A percentile compares a stretch with the other conserved stretches of the same genome.
Conservation (phyloP, 2,329 filamentous ascomycete genomes). For the Diaporthe australafricana region DNA sequence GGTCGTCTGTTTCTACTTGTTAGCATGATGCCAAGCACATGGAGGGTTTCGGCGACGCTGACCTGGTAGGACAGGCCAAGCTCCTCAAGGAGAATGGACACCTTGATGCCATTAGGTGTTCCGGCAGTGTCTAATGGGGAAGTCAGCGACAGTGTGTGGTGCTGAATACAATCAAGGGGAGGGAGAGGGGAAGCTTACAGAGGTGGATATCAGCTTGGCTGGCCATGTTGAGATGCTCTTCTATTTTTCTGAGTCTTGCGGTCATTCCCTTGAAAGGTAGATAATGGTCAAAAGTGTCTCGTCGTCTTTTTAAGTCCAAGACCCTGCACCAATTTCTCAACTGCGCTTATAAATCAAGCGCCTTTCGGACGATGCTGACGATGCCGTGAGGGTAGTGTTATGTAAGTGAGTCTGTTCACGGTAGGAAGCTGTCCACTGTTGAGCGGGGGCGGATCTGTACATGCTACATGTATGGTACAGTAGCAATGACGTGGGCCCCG, state of each 20-base stretch:
- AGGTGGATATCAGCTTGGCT: constrained; percentile 76
- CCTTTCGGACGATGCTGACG: neutral
- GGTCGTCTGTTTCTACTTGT: constrained; percentile 28
- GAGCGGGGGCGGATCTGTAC: constrained; percentile 6
- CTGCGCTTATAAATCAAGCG: constrained; percentile 36
- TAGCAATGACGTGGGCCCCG: neutral
- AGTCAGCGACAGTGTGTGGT: neutral
- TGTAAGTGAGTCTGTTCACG: constrained; percentile 9
- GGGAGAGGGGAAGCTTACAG: constrained; percentile 48
- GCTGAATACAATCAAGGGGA: neutral
- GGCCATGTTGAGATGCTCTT: constrained; percentile 53
- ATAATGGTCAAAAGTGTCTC: neutral
- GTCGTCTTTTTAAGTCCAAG: neutral
- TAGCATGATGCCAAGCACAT: neutral
- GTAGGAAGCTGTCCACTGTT: constrained; percentile 15
- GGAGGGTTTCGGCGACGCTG: neutral
- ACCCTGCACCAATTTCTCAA: neutral
- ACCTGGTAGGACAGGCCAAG: constrained; percentile 85
- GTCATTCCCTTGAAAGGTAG: constrained; percentile 19
- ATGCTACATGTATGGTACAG: too few species aligned
- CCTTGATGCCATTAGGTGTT: constrained; percentile 92
- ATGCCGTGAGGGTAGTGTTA: neutral
- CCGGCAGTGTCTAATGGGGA: constrained; percentile 69
- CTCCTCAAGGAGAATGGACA: constrained; percentile 88
- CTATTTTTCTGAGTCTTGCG: constrained; percentile 34